Conservation (phyloP, 495 filamentous ascomycete genomes). For the Lophiotrema nucula region DNA sequence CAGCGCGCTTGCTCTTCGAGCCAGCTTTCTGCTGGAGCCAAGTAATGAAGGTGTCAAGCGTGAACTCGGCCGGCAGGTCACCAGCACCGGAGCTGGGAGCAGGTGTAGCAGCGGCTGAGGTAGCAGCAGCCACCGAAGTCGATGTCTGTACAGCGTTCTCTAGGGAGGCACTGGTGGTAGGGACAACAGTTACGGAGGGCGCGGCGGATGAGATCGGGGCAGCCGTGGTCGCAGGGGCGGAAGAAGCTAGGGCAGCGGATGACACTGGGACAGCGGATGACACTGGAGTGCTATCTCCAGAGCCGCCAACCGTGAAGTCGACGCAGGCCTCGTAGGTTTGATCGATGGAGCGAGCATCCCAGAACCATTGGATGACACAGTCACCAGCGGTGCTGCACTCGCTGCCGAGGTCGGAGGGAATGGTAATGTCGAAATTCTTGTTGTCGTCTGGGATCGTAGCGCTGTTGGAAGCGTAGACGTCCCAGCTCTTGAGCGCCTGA, state of each 20-base stretch:
- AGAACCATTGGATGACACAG: conserved; percentile 70
- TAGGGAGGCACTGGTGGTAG: not conserved
- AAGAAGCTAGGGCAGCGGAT: conserved; percentile 1
- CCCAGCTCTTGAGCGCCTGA: conserved; percentile 55
- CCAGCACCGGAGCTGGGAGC: not conserved
- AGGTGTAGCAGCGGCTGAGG: not conserved
- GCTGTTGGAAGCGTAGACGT: conserved; percentile 53
- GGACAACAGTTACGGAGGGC: too few relatives aligned
- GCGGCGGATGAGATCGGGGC: not conserved
- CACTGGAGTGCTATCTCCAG: conserved; percentile 41
- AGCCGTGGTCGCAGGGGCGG: conserved; percentile 13
- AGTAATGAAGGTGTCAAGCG: conserved; percentile 11
- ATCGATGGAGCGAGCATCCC: conserved; percentile 62
- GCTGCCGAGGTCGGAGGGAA: conserved; percentile 57
- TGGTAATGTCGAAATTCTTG: conserved; percentile 63
- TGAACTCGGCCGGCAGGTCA: conserved; percentile 13
- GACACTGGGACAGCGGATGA: conserved; percentile 27
- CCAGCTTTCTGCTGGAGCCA: conserved; percentile 1
- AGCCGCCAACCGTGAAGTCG: conserved; percentile 59
- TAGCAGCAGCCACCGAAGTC: not conserved
- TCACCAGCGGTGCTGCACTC: conserved; percentile 60
- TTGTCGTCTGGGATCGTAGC: conserved; percentile 54
- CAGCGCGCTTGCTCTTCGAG: too few relatives aligned
- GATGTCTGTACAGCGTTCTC: not conserved
- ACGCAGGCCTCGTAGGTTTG: conserved; percentile 75